phyloP scores from a whole-genome alignment of 208 protist genomes.

The Wallacemonas sp. region DNA sequence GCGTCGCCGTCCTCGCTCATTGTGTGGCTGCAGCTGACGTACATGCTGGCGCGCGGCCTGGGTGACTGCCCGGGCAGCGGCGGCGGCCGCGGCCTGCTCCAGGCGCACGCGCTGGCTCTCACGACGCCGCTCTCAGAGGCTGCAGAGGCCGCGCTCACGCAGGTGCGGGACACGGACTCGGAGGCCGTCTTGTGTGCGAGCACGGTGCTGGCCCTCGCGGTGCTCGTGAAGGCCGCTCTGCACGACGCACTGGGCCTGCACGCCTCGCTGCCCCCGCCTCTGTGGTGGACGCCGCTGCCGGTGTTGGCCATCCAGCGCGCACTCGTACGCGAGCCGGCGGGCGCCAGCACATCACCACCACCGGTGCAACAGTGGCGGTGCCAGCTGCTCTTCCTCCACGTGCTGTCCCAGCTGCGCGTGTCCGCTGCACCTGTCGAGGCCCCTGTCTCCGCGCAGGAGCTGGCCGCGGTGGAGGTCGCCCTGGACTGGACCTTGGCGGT shows the following conservation, averaged over 20 bases:
- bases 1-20: not conserved
- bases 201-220: not conserved
- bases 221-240: not conserved
- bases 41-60: not conserved
- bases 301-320: not conserved
- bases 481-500: conserved; percentile 29
- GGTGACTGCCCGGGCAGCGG: not conserved
- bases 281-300: conserved; percentile 9
- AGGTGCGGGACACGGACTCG: not conserved
- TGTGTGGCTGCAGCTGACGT: conserved; percentile 13
- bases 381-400: conserved; percentile 2
- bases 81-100: not conserved
- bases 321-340: not conserved
- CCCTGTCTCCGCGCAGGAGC: not conserved
- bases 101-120: not conserved
- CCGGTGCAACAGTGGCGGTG: not conserved
- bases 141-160: not conserved
- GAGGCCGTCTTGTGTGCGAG: not conserved
- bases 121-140: not conserved
- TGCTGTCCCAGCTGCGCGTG: not conserved
- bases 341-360: not conserved
- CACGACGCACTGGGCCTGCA: not conserved
- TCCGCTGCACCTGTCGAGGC: not conserved
- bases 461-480: not conserved
- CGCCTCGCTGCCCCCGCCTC: not conserved